Percentiles rank a stretch among this genome's conserved stretches.
These are phyloP conservation scores for Nannizziopsis barbatae DNA, from an alignment of 2,329 filamentous ascomycete species.

Conservation along the genomic window DNA sequence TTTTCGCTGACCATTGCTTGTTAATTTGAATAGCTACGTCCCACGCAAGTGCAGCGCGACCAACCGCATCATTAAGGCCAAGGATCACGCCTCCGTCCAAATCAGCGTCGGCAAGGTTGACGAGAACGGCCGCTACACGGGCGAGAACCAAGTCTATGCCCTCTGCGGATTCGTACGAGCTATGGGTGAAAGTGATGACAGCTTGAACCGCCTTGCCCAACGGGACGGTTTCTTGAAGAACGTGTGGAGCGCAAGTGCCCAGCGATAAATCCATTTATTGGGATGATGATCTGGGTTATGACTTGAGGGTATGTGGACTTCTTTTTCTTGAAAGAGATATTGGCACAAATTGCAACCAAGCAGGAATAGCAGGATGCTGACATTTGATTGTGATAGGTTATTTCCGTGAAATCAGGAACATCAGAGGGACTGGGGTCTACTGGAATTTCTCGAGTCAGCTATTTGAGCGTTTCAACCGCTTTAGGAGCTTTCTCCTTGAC, in stretches of 20 bases:
- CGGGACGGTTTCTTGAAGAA: constrained; percentile 92
- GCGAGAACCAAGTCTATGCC: constrained; percentile 95
- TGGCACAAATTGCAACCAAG: background rate
- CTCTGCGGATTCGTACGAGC: constrained; percentile 95
- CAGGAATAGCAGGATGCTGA: background rate
- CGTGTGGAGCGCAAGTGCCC: constrained; percentile 72
- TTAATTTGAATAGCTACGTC: constrained; percentile 60
- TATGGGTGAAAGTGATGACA: constrained; percentile 96
- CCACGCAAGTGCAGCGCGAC: constrained; percentile 97
- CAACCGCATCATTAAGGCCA: constrained; percentile 99
- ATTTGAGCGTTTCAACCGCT: background rate
- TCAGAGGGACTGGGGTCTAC: background rate
- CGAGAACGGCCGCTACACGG: constrained; percentile 93
- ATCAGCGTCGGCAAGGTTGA: constrained; percentile 96
- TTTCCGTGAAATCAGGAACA: constrained; percentile 1
- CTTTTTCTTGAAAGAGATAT: constrained; percentile 4
- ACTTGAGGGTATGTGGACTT: constrained; percentile 3
- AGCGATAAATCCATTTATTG: constrained; percentile 35
- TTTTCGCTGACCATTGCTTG: background rate
- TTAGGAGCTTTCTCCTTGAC: constrained; percentile 1
- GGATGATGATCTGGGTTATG: constrained; percentile 12
- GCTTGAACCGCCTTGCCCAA: constrained; percentile 90
- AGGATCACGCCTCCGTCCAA: constrained; percentile 98
- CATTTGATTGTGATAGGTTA: background rate
- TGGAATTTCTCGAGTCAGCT: background rate